phyloP scores from a whole-genome alignment of 805 yeast species.

The Vanderwaltozyma tropicalis region DNA sequence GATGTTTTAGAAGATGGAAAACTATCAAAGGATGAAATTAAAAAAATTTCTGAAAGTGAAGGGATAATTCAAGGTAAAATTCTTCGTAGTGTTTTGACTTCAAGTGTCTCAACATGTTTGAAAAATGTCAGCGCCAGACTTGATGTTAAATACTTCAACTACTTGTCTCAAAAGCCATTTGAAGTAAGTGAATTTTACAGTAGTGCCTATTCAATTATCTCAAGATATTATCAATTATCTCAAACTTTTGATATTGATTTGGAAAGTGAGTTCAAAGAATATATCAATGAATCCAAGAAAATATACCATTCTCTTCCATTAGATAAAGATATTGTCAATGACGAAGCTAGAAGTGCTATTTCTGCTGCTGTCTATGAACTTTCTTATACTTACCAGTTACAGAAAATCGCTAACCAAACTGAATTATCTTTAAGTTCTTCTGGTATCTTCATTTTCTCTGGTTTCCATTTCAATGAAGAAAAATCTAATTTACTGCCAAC shows the following conservation, averaged over 20 bases:
- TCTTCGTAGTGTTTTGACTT: constrained; percentile 51
- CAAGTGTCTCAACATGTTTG: constrained; percentile 35
- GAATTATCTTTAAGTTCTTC: constrained; percentile 23
- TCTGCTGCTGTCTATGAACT: constrained; percentile 30
- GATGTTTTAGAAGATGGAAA: constrained; percentile 16
- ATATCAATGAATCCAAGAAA: constrained; percentile 30
- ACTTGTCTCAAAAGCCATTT: constrained; percentile 12
- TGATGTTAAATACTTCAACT: constrained; percentile 19
- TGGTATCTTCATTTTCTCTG: constrained; percentile 27
- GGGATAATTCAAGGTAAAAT: constrained; percentile 52
- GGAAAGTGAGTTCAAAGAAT: constrained; percentile 29
- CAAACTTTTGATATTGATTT: constrained; percentile 59
- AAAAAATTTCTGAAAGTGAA: constrained; percentile 44
- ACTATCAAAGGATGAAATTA: constrained; percentile 29
- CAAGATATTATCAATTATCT: constrained; percentile 41
- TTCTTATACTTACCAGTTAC: constrained; percentile 29
- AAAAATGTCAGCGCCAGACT: constrained; percentile 19
- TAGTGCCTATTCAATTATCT: constrained; percentile 26
- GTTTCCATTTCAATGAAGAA: constrained; percentile 16
- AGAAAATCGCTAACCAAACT: constrained; percentile 22
- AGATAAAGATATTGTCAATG: constrained; percentile 21
- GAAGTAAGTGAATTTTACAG: constrained; percentile 16
- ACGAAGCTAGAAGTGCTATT: constrained; percentile 27
- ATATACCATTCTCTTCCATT: constrained; percentile 32
- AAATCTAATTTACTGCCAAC: constrained; percentile 11